Evolutionary conservation across 345 rosid genomes (phyloP), one percentile per base, ranked within the genome.

Genomic region (Erysimum cheiranthoides): DNA sequence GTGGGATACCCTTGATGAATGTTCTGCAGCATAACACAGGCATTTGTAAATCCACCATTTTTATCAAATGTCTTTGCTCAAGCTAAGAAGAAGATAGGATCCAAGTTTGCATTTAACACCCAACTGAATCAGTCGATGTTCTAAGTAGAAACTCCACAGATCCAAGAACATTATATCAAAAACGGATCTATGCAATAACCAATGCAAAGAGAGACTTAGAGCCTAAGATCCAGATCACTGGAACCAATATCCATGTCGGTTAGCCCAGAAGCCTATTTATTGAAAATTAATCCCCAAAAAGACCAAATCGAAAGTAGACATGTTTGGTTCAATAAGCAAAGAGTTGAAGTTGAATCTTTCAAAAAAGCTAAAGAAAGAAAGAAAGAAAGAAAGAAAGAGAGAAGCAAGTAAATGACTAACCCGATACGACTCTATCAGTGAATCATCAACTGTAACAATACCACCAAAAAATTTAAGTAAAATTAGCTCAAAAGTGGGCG

Each of bases 1-100:
- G 75, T 75, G 6, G 88, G 85, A 84, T 81, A 85, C 6, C 98
- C 99, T 65, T 93, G 99, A 78, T 96, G 99, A 70, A 96, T 65
- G 78, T 84, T 93, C 98, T 96, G 89, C 65, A 83, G 14, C 67
- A 80, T 30, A 40, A 75, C 34, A 67, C 58, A 39, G 12, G 25
- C 21, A 30, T 27, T 36, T 17, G 8, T 40, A 27, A 61, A 61
- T 71, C 58, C 53, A 50, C 63, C 50, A 49, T 50, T 31, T 21
- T 1, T n/a, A 60, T 11, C 49, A 35, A 10, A 40, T n/a, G 25
- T n/a, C 46, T 45, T 16, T 25, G 31, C 63, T 66, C 45, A 64
- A 75, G 63, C 50, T 53, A 31, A 46, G 2, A 39, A 65, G 7
- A 38, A 31, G 34, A 49, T 51, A 25, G 57, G 42, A 52, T 61